These are phyloP conservation scores for Pestalotiopsis sp. DNA, from an alignment of 2,329 filamentous ascomycete species.

Conservation along the genomic window DNA sequence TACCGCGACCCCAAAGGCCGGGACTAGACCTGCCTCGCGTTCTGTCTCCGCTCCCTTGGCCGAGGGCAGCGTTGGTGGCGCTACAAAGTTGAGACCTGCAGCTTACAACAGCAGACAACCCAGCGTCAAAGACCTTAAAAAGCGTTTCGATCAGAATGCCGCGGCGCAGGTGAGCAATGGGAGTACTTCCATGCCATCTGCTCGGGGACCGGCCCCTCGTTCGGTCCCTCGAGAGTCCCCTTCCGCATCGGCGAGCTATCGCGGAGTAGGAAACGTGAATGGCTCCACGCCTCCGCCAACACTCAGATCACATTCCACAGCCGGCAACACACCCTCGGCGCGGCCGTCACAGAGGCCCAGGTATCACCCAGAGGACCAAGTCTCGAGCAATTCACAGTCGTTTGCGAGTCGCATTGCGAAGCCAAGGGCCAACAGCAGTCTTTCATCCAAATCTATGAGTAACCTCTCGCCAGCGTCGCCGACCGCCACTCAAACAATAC, in stretches of 20 bases:
- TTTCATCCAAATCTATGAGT: slow-evolving; percentile 46
- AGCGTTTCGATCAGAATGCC: slow-evolving; percentile 72
- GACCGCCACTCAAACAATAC: slow-evolving; percentile 17
- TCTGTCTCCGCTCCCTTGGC: slow-evolving; percentile 61
- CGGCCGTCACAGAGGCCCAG: slow-evolving; percentile 47
- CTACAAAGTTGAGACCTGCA: slow-evolving; percentile 30
- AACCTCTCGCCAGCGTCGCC: slow-evolving; percentile 38
- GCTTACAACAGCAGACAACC: slow-evolving; percentile 47
- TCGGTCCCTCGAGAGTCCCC: slow-evolving; percentile 37
- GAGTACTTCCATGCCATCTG: slow-evolving; percentile 32
- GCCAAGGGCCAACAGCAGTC: slow-evolving; percentile 42
- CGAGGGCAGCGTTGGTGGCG: slow-evolving; percentile 37
- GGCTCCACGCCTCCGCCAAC: slow-evolving; percentile 43
- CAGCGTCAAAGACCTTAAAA: slow-evolving; percentile 82
- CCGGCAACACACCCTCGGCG: slow-evolving; percentile 25
- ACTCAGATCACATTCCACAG: slow-evolving; percentile 28
- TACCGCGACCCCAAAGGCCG: slow-evolving; percentile 39
- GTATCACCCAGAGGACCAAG: slow-evolving; percentile 51
- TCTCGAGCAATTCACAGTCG: slow-evolving; percentile 58
- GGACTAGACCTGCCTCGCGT: slow-evolving; percentile 46
- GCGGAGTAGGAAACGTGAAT: slow-evolving; percentile 28
- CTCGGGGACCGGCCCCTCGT: slow-evolving; percentile 35
- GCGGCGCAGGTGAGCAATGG: slow-evolving; percentile 17
- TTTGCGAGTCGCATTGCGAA: slow-evolving; percentile 63
- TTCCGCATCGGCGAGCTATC: slow-evolving; percentile 37